Percentiles rank a stretch among this genome's conserved stretches.
phyloP scores from a whole-genome alignment of 2,329 filamentous ascomycete species.

The Madurella fahalii region DNA sequence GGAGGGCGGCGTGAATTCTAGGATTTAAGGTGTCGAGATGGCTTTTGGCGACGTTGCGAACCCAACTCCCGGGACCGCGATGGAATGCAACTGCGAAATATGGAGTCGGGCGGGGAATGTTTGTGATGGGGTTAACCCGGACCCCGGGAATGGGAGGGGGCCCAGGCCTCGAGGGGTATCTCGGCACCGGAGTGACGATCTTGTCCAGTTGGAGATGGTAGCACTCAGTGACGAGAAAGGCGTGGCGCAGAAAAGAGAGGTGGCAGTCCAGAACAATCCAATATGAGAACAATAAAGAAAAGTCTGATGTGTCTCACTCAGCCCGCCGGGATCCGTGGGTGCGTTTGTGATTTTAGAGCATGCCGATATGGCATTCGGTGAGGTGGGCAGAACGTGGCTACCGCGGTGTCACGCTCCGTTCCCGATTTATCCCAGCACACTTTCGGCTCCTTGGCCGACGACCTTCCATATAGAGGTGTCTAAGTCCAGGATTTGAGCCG shows the following conservation, averaged over 20 bases:
- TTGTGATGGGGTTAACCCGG: slow-evolving; percentile 19
- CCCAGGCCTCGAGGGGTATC: slow-evolving; percentile 1
- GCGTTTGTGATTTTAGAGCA: slow-evolving; percentile 2
- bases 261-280: not conserved
- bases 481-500: slow-evolving; percentile 12
- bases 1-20: slow-evolving; percentile 1
- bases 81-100: slow-evolving; percentile 24
- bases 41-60: slow-evolving; percentile 4
- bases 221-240: not conserved
- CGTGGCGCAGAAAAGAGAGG: not conserved
- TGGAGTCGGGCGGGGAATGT: slow-evolving; percentile 19
- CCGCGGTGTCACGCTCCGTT: slow-evolving; percentile 15
- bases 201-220: not conserved
- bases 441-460: not conserved
- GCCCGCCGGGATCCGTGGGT: not conserved
- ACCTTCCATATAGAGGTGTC: not conserved
- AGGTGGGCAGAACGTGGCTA: not conserved
- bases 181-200: slow-evolving; percentile 3
- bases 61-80: slow-evolving; percentile 21
- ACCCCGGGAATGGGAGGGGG: slow-evolving; percentile 16
- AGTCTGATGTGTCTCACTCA: slow-evolving; percentile 5
- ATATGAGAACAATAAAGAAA: slow-evolving; percentile 2
- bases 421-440: slow-evolving; percentile 12
- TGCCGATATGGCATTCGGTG: not conserved
- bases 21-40: not conserved